Conservation (phyloP, 257 asterid species). For the Rehmannia glutinosa region DNA sequence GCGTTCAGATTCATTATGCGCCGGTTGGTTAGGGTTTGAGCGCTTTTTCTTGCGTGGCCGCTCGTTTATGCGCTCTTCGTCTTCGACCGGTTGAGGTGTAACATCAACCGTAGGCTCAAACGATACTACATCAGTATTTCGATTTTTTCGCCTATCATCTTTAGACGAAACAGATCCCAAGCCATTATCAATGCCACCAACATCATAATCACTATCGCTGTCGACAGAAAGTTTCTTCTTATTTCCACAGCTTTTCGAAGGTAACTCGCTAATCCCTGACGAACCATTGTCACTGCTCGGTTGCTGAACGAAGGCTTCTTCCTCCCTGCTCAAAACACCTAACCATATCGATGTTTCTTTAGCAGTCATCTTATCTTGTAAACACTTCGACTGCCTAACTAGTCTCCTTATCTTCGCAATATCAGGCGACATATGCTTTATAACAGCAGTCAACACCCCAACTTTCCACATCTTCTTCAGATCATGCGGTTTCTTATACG, state of each 20-base stretch:
- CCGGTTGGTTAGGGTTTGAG: too few relatives aligned
- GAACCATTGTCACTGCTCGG: constrained; percentile 74
- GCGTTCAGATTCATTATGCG: constrained; percentile 24
- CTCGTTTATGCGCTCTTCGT: constrained; percentile 21
- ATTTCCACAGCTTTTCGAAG: constrained; percentile 32
- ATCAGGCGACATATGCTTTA: constrained; percentile 75
- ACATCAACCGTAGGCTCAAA: too few relatives aligned
- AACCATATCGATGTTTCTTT: constrained; percentile 81
- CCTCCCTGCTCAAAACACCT: constrained; percentile 71
- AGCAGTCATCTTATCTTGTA: constrained; percentile 88
- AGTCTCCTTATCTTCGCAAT: constrained; percentile 53
- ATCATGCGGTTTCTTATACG: constrained; percentile 69
- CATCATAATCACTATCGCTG: constrained; percentile 75
- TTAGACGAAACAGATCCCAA: constrained; percentile 55
- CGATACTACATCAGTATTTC: constrained; percentile 13
- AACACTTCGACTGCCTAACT: constrained; percentile 61
- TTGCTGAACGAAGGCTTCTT: constrained; percentile 46
- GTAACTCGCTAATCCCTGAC: constrained; percentile 57
- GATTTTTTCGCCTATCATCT: constrained; percentile 42
- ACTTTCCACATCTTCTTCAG: constrained; percentile 74
- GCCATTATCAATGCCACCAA: constrained; percentile 47
- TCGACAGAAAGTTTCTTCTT: constrained; percentile 50
- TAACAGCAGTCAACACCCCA: constrained; percentile 62
- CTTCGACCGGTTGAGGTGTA: constrained; percentile 23
- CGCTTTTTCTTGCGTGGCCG: constrained; percentile 34